Conservation (phyloP, 2,329 filamentous ascomycete genomes). For the Colletotrichum karsti region DNA sequence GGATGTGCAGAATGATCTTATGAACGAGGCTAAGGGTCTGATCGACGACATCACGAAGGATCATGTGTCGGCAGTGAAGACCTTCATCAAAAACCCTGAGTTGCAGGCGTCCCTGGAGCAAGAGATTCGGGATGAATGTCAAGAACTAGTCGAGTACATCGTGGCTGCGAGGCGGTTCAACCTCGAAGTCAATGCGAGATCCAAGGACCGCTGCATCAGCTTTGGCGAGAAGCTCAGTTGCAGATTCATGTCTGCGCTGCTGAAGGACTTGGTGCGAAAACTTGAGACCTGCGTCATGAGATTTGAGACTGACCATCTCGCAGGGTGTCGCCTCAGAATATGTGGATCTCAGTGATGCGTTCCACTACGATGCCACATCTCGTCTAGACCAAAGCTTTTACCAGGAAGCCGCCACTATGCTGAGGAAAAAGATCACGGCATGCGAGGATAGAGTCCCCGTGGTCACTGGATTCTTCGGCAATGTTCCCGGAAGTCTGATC, state of each 20-base stretch:
- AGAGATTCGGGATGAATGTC: slow-evolving; percentile 81
- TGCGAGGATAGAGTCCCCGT: slow-evolving; percentile 78
- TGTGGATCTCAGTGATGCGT: slow-evolving; percentile 85
- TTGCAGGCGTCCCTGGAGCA: slow-evolving; percentile 67
- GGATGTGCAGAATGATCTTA: slow-evolving; percentile 59
- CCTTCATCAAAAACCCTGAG: slow-evolving; percentile 64
- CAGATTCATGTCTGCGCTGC: slow-evolving; percentile 84
- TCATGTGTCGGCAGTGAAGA: slow-evolving; percentile 77
- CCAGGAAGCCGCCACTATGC: slow-evolving; percentile 65
- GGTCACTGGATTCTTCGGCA: slow-evolving; percentile 93
- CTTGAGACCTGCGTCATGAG: background rate
- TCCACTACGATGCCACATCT: slow-evolving; percentile 71
- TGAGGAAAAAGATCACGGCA: slow-evolving; percentile 70
- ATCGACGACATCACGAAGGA: slow-evolving; percentile 85
- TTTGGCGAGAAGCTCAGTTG: slow-evolving; percentile 97
- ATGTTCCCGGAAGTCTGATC: slow-evolving; percentile 88
- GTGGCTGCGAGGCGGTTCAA: slow-evolving; percentile 71
- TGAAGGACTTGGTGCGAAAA: slow-evolving; percentile 73
- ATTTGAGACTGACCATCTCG: slow-evolving; percentile 35
- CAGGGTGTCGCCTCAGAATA: slow-evolving; percentile 86
- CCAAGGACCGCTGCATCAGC: slow-evolving; percentile 89
- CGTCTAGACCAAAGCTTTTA: slow-evolving; percentile 77
- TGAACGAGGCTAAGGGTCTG: slow-evolving; percentile 74
- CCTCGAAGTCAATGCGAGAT: slow-evolving; percentile 79
- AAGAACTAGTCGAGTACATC: slow-evolving; percentile 79